Base-by-base conservation (phyloP, 1,284 basidiomycete genomes). In the Trichosporon coremiiforme region DNA sequence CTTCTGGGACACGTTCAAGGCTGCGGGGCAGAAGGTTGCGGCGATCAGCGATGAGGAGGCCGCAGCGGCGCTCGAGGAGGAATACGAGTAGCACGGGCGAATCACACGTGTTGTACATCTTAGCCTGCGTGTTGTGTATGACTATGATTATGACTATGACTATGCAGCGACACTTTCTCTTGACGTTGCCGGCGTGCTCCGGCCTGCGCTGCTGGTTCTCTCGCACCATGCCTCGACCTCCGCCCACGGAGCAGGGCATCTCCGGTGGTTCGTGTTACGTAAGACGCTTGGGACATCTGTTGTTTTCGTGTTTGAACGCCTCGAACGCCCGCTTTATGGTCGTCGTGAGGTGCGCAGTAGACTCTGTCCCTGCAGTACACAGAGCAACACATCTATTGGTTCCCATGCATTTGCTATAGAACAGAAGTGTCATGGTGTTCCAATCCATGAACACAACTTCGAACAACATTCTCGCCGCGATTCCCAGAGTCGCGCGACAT, bases 1-100 rank as follows among this genome's bases (percentile, higher is more conserved):
- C 65, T 84, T 84, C 69, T 84, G 83, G 83, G 65, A 79, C 15
- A 81, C 75, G 29, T 76, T 84, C 66, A 72, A 80, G 66, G 77
- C 76, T 50, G 82, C 77, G 3, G 78, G 77, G 0, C 47, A 70
- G 6, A 68, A 69, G 13, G 76, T 83, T 0, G 71, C 71, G 4
- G 70, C 66, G 64, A 84, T 84, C 67, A 74, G 75, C 0, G 69
- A 73, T 0, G 79, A 80, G 50, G 83, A 84, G 71, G 82, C 81
- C 0, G 68, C 75, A 66, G 76, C 72, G 6, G 83, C 81, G n/a
- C 69, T 83, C n/a, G 77, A 78, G 47, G 73, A 68, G 25, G 67
- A 73, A 6, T 68, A 74, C 31, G 70, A 71, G 38, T 70, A 70
- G 64, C 45, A 6, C 25, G 9, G 15, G 31, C 22, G 33, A 25